Percentiles rank a stretch among this genome's conserved stretches.
These are phyloP conservation scores for Phytophthora tubulina DNA, from an alignment of 352 stramenopile genomes.

Conservation along the genomic window DNA sequence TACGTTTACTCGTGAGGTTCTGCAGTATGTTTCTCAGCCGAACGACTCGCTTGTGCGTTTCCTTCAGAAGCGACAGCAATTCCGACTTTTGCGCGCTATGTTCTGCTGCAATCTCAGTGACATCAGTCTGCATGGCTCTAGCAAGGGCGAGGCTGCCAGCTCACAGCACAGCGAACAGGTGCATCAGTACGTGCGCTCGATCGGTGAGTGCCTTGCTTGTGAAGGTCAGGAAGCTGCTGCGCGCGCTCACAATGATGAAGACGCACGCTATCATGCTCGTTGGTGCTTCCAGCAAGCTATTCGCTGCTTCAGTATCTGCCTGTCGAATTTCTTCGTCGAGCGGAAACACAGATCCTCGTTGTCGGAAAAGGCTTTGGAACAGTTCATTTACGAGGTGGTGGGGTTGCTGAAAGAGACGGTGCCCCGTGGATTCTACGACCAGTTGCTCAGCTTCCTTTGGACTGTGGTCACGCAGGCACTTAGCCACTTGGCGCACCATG, in stretches of 20 bases:
- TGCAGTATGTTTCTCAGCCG: slow-evolving; percentile 64
- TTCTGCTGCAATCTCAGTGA: slow-evolving; percentile 73
- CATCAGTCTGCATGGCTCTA: slow-evolving; percentile 53
- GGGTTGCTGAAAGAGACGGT: slow-evolving; percentile 76
- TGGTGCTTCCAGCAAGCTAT: slow-evolving; percentile 81
- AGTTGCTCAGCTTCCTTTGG: slow-evolving; percentile 75
- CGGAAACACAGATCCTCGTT: slow-evolving; percentile 12
- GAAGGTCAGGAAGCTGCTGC: slow-evolving; percentile 61
- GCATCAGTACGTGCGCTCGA: slow-evolving; percentile 65
- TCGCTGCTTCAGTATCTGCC: slow-evolving; percentile 76
- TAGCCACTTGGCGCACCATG: slow-evolving; percentile 39
- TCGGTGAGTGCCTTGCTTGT: slow-evolving; percentile 72
- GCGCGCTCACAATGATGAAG: slow-evolving; percentile 42
- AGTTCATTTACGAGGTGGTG: slow-evolving; percentile 74
- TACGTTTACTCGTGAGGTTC: slow-evolving; percentile 64
- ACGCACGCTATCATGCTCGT: slow-evolving; percentile 42
- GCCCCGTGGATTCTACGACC: slow-evolving; percentile 60
- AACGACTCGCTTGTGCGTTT: slow-evolving; percentile 68
- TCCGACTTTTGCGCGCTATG: slow-evolving; percentile 71
- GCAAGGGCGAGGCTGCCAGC: slow-evolving; percentile 29
- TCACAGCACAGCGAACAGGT: slow-evolving; percentile 45
- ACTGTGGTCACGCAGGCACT: slow-evolving; percentile 68
- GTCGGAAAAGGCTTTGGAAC: slow-evolving; percentile 49
- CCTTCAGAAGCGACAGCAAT: slow-evolving; percentile 75
- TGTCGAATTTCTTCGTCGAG: slow-evolving; percentile 67